phyloP scores from a whole-genome alignment of 2,329 filamentous ascomycete genomes.

The Aspergillus sergii region DNA sequence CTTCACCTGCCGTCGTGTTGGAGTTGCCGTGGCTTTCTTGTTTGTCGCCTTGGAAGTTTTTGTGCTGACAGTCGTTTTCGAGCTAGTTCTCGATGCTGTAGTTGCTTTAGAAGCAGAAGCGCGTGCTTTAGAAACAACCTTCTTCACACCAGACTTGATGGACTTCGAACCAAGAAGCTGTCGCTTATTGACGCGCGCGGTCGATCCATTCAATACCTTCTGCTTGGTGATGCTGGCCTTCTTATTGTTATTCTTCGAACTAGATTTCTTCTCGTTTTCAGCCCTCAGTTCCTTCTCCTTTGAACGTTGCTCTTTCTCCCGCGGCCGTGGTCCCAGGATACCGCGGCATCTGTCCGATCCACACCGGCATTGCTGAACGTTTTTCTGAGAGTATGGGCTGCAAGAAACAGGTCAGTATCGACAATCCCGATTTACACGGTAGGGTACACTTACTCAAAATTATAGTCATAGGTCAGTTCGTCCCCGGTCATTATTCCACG shows the following conservation, averaged over 20 bases:
- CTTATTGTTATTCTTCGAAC: slow-evolving; percentile 21
- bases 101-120: slow-evolving; percentile 25
- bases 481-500: slow-evolving; percentile 90
- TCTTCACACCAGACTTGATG: slow-evolving; percentile 38
- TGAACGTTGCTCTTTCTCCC: slow-evolving; percentile 47
- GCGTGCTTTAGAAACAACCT: slow-evolving; percentile 28
- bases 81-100: slow-evolving; percentile 12
- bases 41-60: slow-evolving; percentile 20
- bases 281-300: slow-evolving; percentile 30
- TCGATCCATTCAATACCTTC: slow-evolving; percentile 28
- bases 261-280: slow-evolving; percentile 30
- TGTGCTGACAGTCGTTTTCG: neutral
- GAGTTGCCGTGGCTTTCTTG: slow-evolving; percentile 20
- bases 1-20: slow-evolving; percentile 16
- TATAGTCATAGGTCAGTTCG: slow-evolving; percentile 92
- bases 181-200: slow-evolving; percentile 34
- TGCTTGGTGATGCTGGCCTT: slow-evolving; percentile 34
- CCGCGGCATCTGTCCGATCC: slow-evolving; percentile 64
- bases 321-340: slow-evolving; percentile 59
- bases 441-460: slow-evolving; percentile 61
- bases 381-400: slow-evolving; percentile 62
- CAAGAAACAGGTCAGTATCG: neutral
- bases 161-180: slow-evolving; percentile 31
- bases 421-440: neutral
- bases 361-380: slow-evolving; percentile 66